phyloP scores from a whole-genome alignment of 2,329 filamentous ascomycete species.

The Fusarium hainanense region DNA sequence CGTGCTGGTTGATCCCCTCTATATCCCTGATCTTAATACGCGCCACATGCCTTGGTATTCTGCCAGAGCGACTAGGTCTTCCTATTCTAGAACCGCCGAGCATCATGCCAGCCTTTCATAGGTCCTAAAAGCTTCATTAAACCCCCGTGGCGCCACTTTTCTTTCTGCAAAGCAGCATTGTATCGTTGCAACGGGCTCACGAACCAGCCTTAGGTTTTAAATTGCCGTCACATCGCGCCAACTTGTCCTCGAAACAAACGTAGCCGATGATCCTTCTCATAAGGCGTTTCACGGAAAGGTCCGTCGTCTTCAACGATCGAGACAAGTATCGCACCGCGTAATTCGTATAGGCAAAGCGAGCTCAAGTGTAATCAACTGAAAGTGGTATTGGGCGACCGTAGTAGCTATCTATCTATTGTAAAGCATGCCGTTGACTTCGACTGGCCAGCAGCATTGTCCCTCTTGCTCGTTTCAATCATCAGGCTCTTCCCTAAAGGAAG shows the following conservation, averaged over 20 bases:
- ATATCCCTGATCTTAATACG: conserved; percentile 32
- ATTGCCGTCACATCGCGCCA: conserved; percentile 39
- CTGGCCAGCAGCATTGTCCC: conserved; percentile 47
- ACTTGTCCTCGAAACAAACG: conserved; percentile 39
- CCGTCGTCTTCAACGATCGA: not conserved
- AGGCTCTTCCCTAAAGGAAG: conserved; percentile 34
- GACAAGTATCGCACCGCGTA: not conserved
- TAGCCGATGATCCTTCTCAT: conserved; percentile 31
- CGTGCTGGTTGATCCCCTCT: conserved; percentile 27
- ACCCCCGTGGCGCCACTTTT: conserved; percentile 38
- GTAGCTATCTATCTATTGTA: conserved; percentile 44
- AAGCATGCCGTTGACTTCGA: conserved; percentile 40
- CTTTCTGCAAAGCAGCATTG: conserved; percentile 36
- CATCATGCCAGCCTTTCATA: conserved; percentile 18
- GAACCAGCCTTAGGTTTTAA: conserved; percentile 31
- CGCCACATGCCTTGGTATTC: conserved; percentile 12
- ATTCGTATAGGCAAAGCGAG: not conserved
- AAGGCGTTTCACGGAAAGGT: conserved; percentile 32
- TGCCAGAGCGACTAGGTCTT: conserved; percentile 4
- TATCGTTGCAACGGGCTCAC: conserved; percentile 32
- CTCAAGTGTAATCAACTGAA: conserved; percentile 14
- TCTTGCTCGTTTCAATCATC: conserved; percentile 48
- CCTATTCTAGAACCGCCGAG: conserved; percentile 35
- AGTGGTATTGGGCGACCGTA: conserved; percentile 43
- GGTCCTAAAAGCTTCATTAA: not conserved